Evolutionary conservation across 1,284 basidiomycete species (phyloP).

Genomic region (Trichosporon ovoides): DNA sequence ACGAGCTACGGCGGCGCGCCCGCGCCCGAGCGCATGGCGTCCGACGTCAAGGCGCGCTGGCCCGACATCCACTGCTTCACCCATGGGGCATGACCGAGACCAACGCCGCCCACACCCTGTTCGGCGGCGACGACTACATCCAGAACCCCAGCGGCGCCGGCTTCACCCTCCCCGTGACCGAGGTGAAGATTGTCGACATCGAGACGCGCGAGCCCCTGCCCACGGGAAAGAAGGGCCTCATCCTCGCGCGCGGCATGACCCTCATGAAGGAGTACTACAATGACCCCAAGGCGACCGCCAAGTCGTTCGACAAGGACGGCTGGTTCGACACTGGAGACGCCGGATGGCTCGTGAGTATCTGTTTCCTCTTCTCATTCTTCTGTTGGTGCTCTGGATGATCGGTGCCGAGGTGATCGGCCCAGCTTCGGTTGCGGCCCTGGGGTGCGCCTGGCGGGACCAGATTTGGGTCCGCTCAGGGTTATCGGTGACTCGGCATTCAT

Average conservation of each 20-base stretch:
- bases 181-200: constrained; percentile 36
- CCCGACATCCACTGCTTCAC: constrained; percentile 21
- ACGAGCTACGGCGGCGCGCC: constrained; percentile 43
- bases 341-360: no score
- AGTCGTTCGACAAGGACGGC: constrained; percentile 29
- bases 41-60: constrained; percentile 29
- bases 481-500: no score
- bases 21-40: constrained; percentile 32
- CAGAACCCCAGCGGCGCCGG: constrained; percentile 21
- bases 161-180: constrained; percentile 32
- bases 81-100: constrained; percentile 45
- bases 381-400: no score
- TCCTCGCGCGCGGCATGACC: constrained; percentile 38
- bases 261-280: constrained; percentile 41
- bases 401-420: no score
- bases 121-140: constrained; percentile 37
- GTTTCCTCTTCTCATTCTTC: no score
- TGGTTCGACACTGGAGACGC: constrained; percentile 46
- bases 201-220: constrained; percentile 22
- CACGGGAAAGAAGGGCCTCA: constrained; percentile 26
- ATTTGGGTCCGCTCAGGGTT: no score
- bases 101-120: constrained; percentile 37
- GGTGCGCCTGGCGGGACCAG: no score
- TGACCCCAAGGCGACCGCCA: constrained; percentile 15
- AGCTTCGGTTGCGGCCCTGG: no score